Evolutionary conservation across 192 early-diverging fungal genomes (phyloP).

Genomic region (Paraglomus occultum): DNA sequence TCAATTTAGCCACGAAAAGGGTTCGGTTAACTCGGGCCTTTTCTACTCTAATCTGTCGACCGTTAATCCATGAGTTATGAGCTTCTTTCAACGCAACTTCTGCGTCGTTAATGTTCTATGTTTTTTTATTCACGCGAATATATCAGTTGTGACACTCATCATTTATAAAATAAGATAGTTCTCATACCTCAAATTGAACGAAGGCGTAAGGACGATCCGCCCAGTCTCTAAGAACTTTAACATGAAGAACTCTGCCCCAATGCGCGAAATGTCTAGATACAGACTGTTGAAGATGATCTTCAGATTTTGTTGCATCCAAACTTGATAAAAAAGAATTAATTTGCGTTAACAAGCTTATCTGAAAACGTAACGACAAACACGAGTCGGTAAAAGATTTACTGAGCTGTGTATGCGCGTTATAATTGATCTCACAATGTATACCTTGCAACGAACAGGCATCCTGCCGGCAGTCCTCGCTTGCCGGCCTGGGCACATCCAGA

Average conservation of each 20-base stretch:
- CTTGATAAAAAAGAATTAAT: conserved; percentile 31
- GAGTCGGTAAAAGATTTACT: not conserved
- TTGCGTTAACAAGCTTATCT: not conserved
- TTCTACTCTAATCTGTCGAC: conserved; percentile 72
- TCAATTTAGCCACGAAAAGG: conserved; percentile 55
- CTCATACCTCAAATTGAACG: conserved; percentile 69
- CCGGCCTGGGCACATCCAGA: not conserved
- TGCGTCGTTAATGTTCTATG: conserved; percentile 54
- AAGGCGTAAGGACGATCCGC: conserved; percentile 71
- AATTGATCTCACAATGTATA: conserved; percentile 24
- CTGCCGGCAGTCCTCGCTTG: conserved; percentile 44
- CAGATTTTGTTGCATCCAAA: conserved; percentile 49
- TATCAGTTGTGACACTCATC: not conserved
- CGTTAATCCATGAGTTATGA: conserved; percentile 63
- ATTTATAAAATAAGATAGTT: not conserved
- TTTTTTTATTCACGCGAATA: not conserved
- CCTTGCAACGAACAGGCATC: conserved; percentile 78
- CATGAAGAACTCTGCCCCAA: conserved; percentile 64
- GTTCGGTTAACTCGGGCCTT: conserved; percentile 76
- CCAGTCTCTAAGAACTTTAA: conserved; percentile 77
- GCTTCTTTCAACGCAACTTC: conserved; percentile 58
- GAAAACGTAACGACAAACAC: not conserved
- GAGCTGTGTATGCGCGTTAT: not conserved
- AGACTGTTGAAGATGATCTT: conserved; percentile 49
- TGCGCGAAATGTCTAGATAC: conserved; percentile 59